phyloP scores from a whole-genome alignment of 305 asterid genomes.

The Fraxinus paxiana region DNA sequence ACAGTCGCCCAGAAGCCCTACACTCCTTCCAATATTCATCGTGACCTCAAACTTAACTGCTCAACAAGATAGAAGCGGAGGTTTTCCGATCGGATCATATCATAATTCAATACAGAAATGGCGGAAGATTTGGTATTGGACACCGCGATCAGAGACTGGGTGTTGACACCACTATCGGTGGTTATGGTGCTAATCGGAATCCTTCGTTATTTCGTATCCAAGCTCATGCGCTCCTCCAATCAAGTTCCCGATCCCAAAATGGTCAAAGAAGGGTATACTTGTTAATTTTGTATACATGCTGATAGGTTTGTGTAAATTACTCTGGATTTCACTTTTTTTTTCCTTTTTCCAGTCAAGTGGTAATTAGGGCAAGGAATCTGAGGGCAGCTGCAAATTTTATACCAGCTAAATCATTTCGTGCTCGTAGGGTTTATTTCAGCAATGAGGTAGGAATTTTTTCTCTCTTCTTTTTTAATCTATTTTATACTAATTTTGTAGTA shows the following conservation, averaged over 20 bases:
- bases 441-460: constrained; percentile 56
- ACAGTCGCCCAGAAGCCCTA: background rate
- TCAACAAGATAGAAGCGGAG: background rate
- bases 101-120: constrained; percentile 32
- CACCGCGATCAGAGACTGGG: constrained; percentile 95
- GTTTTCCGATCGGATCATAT: background rate
- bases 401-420: constrained; percentile 84
- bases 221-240: constrained; percentile 89
- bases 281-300: background rate
- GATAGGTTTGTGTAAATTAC: background rate
- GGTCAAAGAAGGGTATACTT: constrained; percentile 75
- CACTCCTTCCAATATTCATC: background rate
- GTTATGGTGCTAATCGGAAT: constrained; percentile 90
- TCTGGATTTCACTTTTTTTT: background rate
- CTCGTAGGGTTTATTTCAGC: constrained; percentile 68
- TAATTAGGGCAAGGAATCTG: constrained; percentile 87
- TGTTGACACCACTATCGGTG: constrained; percentile 68
- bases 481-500: background rate
- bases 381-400: constrained; percentile 86
- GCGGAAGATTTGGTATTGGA: constrained; percentile 93
- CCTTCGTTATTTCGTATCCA: constrained; percentile 83
- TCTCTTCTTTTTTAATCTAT: background rate
- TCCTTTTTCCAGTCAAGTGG: constrained; percentile 54
- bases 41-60: background rate
- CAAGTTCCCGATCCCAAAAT: constrained; percentile 76